Base-by-base conservation (phyloP, 805 yeast genomes). In the Millerozyma miso region DNA sequence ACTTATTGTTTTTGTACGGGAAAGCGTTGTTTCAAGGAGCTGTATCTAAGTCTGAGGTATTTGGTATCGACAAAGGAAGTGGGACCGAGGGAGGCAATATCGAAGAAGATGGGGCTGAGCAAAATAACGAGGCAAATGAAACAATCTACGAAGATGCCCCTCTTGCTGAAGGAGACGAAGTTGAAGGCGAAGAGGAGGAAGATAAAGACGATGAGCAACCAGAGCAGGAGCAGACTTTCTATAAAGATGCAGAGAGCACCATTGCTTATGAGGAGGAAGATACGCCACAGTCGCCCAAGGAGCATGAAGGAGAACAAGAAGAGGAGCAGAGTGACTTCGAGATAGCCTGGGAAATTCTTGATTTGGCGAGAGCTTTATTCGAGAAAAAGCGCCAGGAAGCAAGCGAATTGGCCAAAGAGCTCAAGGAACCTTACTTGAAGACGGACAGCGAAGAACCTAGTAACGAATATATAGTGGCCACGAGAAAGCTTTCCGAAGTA, bases 261-360 rank as follows among this genome's bases (percentile, higher is more conserved):
- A 33, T 40, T 10, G 41, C 44, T 10, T 6, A 34, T 6, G 17
- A 34, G 16, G 33, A 26, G 15, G 70, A 66, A 16, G 62, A 57
- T 37, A 63, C 48, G 36, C 53, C 43, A 29, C 46, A 42, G 19
- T 45, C 38, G 18, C 41, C 44, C 10, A 15, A 32, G 17, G 34
- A 32, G 34, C 7, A 32, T 7, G n/a, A 15, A 6, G 34, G n/a
- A 32, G 45, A 42, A 33, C 45, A 40, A 36, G 67, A 65, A 41
- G 59, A 67, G 34, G 69, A 78, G 33, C 85, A 81, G 49, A 73
- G 80, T 14, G 95, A 85, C 53, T 87, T 91, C 55, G 95, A 85
- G 58, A 78, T 83, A 14, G 95, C 97, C 0, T 86, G 96, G 93
- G 93, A 86, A 40, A 76, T 87, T 6, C 66, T 89, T 15, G 96